Evolutionary conservation across 768 basidiomycete genomes (phyloP).

Genomic region (Epithele typhae): DNA sequence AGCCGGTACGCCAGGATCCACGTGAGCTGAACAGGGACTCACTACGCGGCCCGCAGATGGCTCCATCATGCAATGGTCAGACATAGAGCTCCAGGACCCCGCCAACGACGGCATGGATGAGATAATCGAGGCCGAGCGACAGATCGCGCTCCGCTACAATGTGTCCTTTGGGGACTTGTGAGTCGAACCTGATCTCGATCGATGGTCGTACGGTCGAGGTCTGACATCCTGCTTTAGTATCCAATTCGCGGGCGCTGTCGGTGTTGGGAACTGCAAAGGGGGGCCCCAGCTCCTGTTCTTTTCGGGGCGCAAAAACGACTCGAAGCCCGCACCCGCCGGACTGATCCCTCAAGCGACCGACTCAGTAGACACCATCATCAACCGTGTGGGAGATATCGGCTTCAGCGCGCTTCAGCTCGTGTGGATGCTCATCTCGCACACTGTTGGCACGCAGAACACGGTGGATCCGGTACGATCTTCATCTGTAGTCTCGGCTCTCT

Average conservation of each 20-base stretch:
- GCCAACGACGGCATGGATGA: slow-evolving; percentile 22
- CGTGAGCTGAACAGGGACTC: no score
- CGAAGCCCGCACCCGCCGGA: slow-evolving; percentile 16
- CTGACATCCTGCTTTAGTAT: slow-evolving; percentile 11
- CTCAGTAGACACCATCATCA: slow-evolving; percentile 18
- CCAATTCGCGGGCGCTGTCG: slow-evolving; percentile 26
- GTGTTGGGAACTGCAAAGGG: slow-evolving; percentile 19
- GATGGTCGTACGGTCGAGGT: slow-evolving; percentile 6
- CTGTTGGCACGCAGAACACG: slow-evolving; percentile 13
- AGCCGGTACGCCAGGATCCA: no score
- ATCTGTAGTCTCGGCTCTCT: no score
- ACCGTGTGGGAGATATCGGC: slow-evolving; percentile 15
- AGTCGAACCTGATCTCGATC: slow-evolving; percentile 8
- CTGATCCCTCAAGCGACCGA: slow-evolving; percentile 22
- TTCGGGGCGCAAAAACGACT: slow-evolving; percentile 16
- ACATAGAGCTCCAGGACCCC: slow-evolving; percentile 14
- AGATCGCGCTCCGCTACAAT: slow-evolving; percentile 11
- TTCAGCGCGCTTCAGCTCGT: slow-evolving; percentile 16
- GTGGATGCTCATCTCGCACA: slow-evolving; percentile 21
- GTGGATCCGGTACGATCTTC: slow-evolving; percentile 6
- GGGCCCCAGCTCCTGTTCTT: slow-evolving; percentile 18
- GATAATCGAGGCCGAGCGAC: slow-evolving; percentile 12
- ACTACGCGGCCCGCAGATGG: slow-evolving; percentile 10
- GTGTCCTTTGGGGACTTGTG: slow-evolving; percentile 18
- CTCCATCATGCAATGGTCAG: slow-evolving; percentile 14